A percentile compares a stretch with the other conserved stretches of the same genome.
Evolutionary conservation across 768 basidiomycete species (phyloP).

Genomic region (Cyclocybe aegerita): DNA sequence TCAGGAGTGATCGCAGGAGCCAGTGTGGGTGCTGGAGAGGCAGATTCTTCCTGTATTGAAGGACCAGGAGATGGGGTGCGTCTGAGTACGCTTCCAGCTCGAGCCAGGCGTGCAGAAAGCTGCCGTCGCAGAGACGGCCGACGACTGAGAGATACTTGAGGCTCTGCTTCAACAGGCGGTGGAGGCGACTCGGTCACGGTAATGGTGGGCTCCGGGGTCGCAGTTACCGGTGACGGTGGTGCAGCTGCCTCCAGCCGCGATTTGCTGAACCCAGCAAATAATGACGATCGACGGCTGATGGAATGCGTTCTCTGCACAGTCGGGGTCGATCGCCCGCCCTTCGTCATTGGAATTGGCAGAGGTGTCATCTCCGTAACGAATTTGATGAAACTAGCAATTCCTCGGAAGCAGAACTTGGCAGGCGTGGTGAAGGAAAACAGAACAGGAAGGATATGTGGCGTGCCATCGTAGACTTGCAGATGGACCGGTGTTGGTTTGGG

Average conservation of each 20-base stretch:
- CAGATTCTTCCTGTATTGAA: neutral
- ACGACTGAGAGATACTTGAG: neutral
- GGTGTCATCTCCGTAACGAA: conserved; percentile 52
- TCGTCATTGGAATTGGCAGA: conserved; percentile 9
- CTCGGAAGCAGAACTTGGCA: conserved; percentile 78
- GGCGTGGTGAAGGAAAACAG: conserved; percentile 77
- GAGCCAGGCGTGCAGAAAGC: conserved; percentile 16
- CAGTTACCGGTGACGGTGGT: neutral
- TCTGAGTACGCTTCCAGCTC: conserved; percentile 13
- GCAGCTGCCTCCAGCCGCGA: neutral
- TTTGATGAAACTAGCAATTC: conserved; percentile 70
- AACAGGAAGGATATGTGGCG: conserved; percentile 69
- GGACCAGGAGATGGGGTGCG: conserved; percentile 7
- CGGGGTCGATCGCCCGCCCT: conserved; percentile 3
- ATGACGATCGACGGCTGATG: conserved; percentile 11
- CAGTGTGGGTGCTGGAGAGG: neutral
- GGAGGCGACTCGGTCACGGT: neutral
- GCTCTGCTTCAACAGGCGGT: neutral
- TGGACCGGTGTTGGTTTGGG: conserved; percentile 73
- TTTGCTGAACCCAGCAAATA: conserved; percentile 17
- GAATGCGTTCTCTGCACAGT: conserved; percentile 1
- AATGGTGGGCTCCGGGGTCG: neutral
- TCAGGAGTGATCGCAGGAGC: no score
- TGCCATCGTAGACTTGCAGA: conserved; percentile 90
- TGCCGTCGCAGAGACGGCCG: conserved; percentile 22